Evolutionary conservation across 345 rosid genomes (phyloP), one percentile per base, ranked within the genome.

Genomic region (Sonneratia caseolaris): DNA sequence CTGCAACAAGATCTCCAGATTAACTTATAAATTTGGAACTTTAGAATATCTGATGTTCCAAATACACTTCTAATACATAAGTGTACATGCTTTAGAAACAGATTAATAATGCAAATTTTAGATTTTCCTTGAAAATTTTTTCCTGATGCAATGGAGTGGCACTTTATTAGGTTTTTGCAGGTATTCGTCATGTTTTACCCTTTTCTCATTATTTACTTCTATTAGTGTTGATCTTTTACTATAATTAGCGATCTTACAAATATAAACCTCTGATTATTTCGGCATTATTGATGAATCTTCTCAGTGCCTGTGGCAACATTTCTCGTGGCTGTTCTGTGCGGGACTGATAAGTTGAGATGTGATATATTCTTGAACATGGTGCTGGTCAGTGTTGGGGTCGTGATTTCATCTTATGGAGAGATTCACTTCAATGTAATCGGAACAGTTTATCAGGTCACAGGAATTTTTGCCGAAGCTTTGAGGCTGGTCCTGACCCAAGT

Each of bases 231-330:
- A 18, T 0, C 4, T 14, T 21, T 18, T 18, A 18, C 22, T 19
- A 18, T 19, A 3, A 21, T 53, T 53, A 53, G 13, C 32, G 32
- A 62, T 35, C 38, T 27, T 35, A 8, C 37, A n/a, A 3, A 1
- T 3, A 10, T 32, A 27, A 24, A 62, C 11, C 66, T 27, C 37
- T 24, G 19, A 5, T 62, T 6, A 59, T 13, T 5, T 62, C 27
- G 66, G 66, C 4, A 62, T 9, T 42, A 42, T 62, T 27, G 38
- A 62, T 62, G 66, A 62, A 27, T 80, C 70, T 65, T 85, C 81
- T 69, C 91, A 91, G 98, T 94, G 99, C 99, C 97, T 43, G 97
- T 95, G 73, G 99, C 99, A 43, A 95, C 99, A 69, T 95, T 89
- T 73, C 70, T 85, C 76, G 84, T 92, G 96, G 99, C 96, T 76